Percentiles rank a stretch among this genome's conserved stretches.
These are phyloP conservation scores for Effrenium voratum DNA, from an alignment of 73 alveolate species.

Conservation along the genomic window DNA sequence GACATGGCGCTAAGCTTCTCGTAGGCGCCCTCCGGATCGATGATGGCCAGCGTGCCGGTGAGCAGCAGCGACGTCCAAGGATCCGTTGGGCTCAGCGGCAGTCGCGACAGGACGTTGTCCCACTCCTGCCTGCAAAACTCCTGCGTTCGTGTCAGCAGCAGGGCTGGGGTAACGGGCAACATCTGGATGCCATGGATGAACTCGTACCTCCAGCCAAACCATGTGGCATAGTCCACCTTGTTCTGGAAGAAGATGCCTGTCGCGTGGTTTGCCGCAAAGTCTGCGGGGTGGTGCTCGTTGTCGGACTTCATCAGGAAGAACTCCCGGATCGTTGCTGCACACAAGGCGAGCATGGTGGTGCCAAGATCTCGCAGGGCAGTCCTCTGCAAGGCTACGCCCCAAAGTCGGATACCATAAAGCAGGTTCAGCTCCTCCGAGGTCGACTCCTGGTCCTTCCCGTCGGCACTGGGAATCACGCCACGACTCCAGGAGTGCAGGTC, in stretches of 20 bases:
- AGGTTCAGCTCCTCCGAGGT: slow-evolving; percentile 82
- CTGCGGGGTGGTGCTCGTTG: slow-evolving; percentile 76
- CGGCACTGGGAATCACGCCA: slow-evolving; percentile 58
- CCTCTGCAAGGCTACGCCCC: slow-evolving; percentile 42
- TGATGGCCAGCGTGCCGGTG: slow-evolving; percentile 55
- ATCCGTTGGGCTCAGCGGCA: slow-evolving; percentile 70
- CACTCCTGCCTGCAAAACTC: slow-evolving; percentile 81
- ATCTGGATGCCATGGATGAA: slow-evolving; percentile 87
- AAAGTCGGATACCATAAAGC: slow-evolving; percentile 40
- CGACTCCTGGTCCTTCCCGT: slow-evolving; percentile 87
- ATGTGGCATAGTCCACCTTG: slow-evolving; percentile 87
- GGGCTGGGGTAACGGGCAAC: slow-evolving; percentile 73
- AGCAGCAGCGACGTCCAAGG: slow-evolving; percentile 80
- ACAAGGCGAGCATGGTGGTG: slow-evolving; percentile 58
- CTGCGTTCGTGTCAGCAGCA: slow-evolving; percentile 49
- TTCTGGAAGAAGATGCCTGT: slow-evolving; percentile 86
- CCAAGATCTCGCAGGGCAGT: slow-evolving; percentile 34
- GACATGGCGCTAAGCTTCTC: slow-evolving; percentile 5
- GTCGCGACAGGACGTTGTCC: slow-evolving; percentile 53
- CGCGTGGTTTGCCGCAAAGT: slow-evolving; percentile 63
- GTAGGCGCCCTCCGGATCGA: slow-evolving; percentile 49
- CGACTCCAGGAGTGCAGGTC: slow-evolving; percentile 88
- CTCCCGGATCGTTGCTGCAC: slow-evolving; percentile 72
- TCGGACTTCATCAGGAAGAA: slow-evolving; percentile 79
- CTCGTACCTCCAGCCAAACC: slow-evolving; percentile 85